Conservation (phyloP, 371 early-diverging fungal genomes). For the Mortierella sp. region DNA sequence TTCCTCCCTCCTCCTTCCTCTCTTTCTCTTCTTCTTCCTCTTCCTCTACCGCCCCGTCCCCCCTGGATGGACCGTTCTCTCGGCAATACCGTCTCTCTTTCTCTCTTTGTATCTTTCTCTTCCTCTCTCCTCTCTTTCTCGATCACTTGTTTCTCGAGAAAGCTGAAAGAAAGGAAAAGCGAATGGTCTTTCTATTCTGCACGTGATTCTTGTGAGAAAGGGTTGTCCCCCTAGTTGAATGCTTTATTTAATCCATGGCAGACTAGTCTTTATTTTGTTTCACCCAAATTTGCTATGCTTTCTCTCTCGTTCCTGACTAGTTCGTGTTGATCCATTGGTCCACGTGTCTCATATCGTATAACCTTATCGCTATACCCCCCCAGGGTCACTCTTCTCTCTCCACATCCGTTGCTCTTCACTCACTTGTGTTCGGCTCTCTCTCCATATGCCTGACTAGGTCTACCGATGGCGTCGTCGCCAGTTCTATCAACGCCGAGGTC, state of each 20-base stretch:
- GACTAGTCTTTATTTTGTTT: neutral
- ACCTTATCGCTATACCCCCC: too few relatives aligned
- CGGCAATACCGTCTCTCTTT: neutral
- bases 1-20: neutral
- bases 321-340: neutral
- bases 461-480: conserved; percentile 36
- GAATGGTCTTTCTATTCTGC: too few relatives aligned
- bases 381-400: too few relatives aligned
- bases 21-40: neutral
- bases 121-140: neutral
- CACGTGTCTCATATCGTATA: neutral
- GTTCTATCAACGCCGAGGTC: conserved; percentile 12
- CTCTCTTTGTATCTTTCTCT: neutral
- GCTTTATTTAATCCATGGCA: too few relatives aligned
- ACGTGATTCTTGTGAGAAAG: too few relatives aligned
- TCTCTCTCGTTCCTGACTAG: too few relatives aligned
- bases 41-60: neutral
- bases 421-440: neutral
- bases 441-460: conserved; percentile 7
- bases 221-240: too few relatives aligned
- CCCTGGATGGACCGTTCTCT: neutral
- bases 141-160: neutral
- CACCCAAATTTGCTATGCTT: neutral
- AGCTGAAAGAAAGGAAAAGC: neutral
- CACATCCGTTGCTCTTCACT: neutral